These are phyloP conservation scores for Saccharum spontaneum DNA, from an alignment of 176 grass and related monocot species.

Conservation along the genomic window DNA sequence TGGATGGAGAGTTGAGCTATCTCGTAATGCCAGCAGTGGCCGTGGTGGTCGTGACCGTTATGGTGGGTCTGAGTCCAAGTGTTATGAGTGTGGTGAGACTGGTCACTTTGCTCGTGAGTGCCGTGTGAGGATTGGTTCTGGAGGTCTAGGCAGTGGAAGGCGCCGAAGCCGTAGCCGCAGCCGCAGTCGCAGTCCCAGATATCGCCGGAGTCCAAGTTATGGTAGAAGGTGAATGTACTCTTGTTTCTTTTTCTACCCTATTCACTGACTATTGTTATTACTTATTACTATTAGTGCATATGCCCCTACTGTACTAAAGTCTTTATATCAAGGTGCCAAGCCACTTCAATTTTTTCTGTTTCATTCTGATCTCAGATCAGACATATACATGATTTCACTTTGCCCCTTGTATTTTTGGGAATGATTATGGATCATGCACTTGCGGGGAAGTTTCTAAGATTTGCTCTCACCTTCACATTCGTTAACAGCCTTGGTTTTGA, in stretches of 20 bases:
- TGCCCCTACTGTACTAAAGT: neutral
- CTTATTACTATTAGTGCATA: neutral
- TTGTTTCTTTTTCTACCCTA: neutral
- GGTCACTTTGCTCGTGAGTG: constrained; percentile 90
- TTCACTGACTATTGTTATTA: neutral
- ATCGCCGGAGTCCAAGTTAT: constrained; percentile 86
- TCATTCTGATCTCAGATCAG: neutral
- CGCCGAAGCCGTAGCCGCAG: constrained; percentile 47
- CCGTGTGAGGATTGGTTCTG: constrained; percentile 65
- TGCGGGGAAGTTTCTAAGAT: neutral
- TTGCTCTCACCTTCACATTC: neutral
- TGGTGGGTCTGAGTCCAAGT: constrained; percentile 66
- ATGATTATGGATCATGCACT: neutral
- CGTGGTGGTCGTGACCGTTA: constrained; percentile 61
- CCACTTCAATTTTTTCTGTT: neutral
- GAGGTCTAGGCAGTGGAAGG: constrained; percentile 75
- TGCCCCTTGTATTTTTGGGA: too few relatives aligned
- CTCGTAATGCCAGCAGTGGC: constrained; percentile 46
- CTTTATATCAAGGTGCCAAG: neutral
- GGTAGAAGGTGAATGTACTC: constrained; percentile 57
- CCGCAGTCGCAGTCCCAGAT: constrained; percentile 66
- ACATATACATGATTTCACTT: neutral
- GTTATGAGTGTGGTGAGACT: constrained; percentile 87
- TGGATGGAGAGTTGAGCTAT: constrained; percentile 90
- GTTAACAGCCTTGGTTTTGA: neutral